These are phyloP conservation scores for Vicia sativa DNA, from an alignment of 306 rosid species.

Conservation along the genomic window DNA sequence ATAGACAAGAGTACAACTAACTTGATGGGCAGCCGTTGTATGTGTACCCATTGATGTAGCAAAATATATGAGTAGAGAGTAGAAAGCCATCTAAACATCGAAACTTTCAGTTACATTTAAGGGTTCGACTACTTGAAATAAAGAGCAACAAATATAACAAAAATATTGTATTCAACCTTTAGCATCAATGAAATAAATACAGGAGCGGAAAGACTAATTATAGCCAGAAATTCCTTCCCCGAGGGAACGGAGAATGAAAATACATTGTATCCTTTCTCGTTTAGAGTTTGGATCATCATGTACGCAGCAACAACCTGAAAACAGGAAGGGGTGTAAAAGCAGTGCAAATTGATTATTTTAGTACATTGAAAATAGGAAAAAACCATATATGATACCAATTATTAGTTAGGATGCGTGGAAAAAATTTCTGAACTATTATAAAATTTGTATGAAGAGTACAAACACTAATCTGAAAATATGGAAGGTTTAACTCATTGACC, in stretches of 20 bases:
- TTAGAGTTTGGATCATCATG: slow-evolving; percentile 67
- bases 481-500: neutral
- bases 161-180: slow-evolving; percentile 51
- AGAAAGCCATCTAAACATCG: slow-evolving; percentile 49
- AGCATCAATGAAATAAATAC: slow-evolving; percentile 70
- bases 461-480: neutral
- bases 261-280: slow-evolving; percentile 63
- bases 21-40: slow-evolving; percentile 49
- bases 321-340: slow-evolving; percentile 14
- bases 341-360: neutral
- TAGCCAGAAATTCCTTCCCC: slow-evolving; percentile 47
- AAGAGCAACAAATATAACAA: slow-evolving; percentile 13
- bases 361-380: slow-evolving; percentile 7
- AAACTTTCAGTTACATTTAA: slow-evolving; percentile 27
- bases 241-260: slow-evolving; percentile 67
- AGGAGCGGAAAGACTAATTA: slow-evolving; percentile 67
- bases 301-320: slow-evolving; percentile 68
- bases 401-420: slow-evolving; percentile 25
- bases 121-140: slow-evolving; percentile 10
- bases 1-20: slow-evolving; percentile 28
- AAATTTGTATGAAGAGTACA: neutral
- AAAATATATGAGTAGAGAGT: slow-evolving; percentile 49
- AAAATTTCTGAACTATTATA: neutral
- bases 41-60: slow-evolving; percentile 49
- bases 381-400: neutral